Percentiles rank a stretch among this genome's conserved stretches.
Evolutionary conservation across 2,329 filamentous ascomycete genomes (phyloP).

Genomic region (Mycosphaerella arachidis): DNA sequence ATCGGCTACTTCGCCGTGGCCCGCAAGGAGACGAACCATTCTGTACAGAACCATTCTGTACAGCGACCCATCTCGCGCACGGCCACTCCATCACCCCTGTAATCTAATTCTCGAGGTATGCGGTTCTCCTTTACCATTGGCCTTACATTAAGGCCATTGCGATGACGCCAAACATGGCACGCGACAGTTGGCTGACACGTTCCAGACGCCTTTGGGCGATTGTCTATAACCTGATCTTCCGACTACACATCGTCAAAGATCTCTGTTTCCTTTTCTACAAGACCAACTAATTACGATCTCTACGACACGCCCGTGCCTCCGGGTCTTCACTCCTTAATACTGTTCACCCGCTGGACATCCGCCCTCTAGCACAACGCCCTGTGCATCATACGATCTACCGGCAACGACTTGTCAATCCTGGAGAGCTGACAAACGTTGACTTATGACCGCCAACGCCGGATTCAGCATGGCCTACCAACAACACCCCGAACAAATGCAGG

Average conservation of each 20-base stretch:
- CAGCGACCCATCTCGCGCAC: constrained; percentile 16
- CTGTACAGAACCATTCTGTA: constrained; percentile 23
- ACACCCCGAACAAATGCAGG: constrained; percentile 18
- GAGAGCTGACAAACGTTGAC: constrained; percentile 43
- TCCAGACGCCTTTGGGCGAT: constrained; percentile 35
- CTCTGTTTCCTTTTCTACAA: constrained; percentile 37
- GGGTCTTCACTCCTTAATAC: constrained; percentile 50
- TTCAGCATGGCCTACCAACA: constrained; percentile 52
- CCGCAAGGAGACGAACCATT: constrained; percentile 33
- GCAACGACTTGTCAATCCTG: constrained; percentile 39
- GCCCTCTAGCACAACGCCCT: constrained; percentile 37
- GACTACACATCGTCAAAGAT: constrained; percentile 21
- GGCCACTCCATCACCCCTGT: constrained; percentile 37
- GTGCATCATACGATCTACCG: constrained; percentile 19
- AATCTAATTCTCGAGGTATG: constrained; percentile 49
- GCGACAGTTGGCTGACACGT: constrained; percentile 27
- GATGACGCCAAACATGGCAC: constrained; percentile 17
- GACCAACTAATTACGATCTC: constrained; percentile 58
- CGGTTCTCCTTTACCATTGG: constrained; percentile 19
- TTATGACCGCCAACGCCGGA: constrained; percentile 24
- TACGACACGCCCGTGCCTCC: constrained; percentile 37
- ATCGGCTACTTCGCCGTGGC: constrained; percentile 42
- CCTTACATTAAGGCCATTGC: constrained; percentile 24
- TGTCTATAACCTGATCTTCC: constrained; percentile 34
- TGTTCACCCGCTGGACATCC: constrained; percentile 37